A percentile compares a stretch with the other conserved stretches of the same genome.
Evolutionary conservation across 768 basidiomycete genomes (phyloP).

Genomic region (Pulveroboletus sp.): DNA sequence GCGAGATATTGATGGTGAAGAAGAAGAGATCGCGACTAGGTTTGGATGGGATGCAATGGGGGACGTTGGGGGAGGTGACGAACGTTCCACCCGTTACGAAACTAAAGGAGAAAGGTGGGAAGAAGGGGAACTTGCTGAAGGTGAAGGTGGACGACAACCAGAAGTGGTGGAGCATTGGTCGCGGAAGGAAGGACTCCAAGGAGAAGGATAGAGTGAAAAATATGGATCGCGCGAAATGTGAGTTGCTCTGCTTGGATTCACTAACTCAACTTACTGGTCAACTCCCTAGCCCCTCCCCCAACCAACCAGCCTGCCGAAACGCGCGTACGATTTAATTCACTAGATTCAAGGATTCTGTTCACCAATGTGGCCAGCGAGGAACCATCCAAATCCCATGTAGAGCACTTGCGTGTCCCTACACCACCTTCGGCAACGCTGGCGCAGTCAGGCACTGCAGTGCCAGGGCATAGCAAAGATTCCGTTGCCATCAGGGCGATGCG

Average conservation of each 20-base stretch:
- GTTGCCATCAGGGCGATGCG: slow-evolving; percentile 78
- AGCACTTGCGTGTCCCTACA: slow-evolving; percentile 16
- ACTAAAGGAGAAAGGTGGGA: slow-evolving; percentile 35
- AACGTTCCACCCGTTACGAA: slow-evolving; percentile 39
- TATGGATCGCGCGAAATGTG: slow-evolving; percentile 35
- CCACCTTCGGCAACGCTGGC: slow-evolving; percentile 32
- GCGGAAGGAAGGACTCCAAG: slow-evolving; percentile 70
- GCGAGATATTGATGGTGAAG: slow-evolving; percentile 69
- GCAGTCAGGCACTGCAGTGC: slow-evolving; percentile 27
- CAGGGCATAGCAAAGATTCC: slow-evolving; percentile 43
- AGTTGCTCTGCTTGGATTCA: not conserved
- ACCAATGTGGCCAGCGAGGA: slow-evolving; percentile 17
- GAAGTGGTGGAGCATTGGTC: slow-evolving; percentile 82
- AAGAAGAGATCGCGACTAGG: slow-evolving; percentile 66
- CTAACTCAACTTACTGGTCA: slow-evolving; percentile 1
- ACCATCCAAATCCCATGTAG: slow-evolving; percentile 10
- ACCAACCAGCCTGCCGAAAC: slow-evolving; percentile 23
- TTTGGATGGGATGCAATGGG: slow-evolving; percentile 53
- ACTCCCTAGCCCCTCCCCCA: slow-evolving; percentile 44
- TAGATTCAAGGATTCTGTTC: slow-evolving; percentile 42
- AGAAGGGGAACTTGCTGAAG: slow-evolving; percentile 31
- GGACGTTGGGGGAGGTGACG: slow-evolving; percentile 57
- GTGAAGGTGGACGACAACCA: slow-evolving; percentile 45
- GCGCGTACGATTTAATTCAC: slow-evolving; percentile 61
- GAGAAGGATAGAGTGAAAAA: slow-evolving; percentile 45